Percentiles rank a stretch among this genome's conserved stretches.
Evolutionary conservation across 164 flowering plant genomes (phyloP).

Genomic region (Chloranthus sessilifolius): DNA sequence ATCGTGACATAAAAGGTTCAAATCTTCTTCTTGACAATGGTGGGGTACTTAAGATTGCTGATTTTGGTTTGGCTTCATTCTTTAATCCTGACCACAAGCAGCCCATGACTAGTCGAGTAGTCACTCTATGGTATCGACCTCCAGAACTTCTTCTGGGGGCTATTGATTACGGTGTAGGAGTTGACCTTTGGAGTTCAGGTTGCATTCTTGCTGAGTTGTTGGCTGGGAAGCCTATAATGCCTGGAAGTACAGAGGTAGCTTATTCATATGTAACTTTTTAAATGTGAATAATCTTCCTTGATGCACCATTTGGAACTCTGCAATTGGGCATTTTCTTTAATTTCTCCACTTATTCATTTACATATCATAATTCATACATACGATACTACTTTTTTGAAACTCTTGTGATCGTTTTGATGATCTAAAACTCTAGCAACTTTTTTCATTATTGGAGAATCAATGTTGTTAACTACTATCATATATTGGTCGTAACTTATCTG

Average conservation of each 20-base stretch:
- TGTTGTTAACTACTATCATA: too few relatives aligned
- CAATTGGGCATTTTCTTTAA: too few relatives aligned
- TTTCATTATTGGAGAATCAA: too few relatives aligned
- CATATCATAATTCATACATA: too few relatives aligned
- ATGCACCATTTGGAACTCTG: too few relatives aligned
- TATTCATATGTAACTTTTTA: not conserved
- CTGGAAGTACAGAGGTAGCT: slow-evolving; percentile 78
- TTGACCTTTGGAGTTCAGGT: slow-evolving; percentile 89
- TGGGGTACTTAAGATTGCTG: slow-evolving; percentile 72
- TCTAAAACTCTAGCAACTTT: too few relatives aligned
- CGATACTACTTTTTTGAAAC: too few relatives aligned
- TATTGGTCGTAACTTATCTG: too few relatives aligned
- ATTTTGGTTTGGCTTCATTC: slow-evolving; percentile 36
- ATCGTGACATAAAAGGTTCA: too few relatives aligned
- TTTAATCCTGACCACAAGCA: slow-evolving; percentile 50
- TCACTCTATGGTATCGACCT: slow-evolving; percentile 39
- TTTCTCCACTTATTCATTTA: too few relatives aligned
- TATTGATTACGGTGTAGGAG: slow-evolving; percentile 72
- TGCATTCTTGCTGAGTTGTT: slow-evolving; percentile 77
- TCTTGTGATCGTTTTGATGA: too few relatives aligned
- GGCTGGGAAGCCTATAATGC: slow-evolving; percentile 86
- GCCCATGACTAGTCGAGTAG: slow-evolving; percentile 65
- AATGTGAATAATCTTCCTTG: too few relatives aligned
- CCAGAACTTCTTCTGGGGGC: slow-evolving; percentile 77
- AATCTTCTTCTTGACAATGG: slow-evolving; percentile 73